Base-by-base conservation (phyloP, 2,329 filamentous ascomycete species). In the Pestalotiopsis sp. region DNA sequence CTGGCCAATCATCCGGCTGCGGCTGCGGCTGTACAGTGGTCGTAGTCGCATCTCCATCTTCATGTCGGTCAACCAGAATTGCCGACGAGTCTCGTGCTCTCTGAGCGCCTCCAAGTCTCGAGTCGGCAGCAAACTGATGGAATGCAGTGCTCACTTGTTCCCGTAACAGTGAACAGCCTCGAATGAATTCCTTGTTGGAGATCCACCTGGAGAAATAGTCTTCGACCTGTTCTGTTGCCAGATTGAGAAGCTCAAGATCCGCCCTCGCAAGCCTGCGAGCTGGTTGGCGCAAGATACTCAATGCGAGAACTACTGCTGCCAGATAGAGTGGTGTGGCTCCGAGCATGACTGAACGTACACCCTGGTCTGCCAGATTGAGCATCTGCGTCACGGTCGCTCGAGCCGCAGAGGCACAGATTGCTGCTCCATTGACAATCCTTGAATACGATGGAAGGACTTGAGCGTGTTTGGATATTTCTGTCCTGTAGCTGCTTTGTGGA, bases 231-330 rank as follows among this genome's bases (percentile, higher is more conserved):
- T 70, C 68, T 1, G 72, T 71, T 17, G 72, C 71, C 11, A 68
- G 62, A 14, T 64, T 61, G 20, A 74, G 39, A 0, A 74, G 68
- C 69, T 72, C 70, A 14, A 74, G 59, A 27, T 74, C 73, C 20
- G 73, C 67, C 23, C 73, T 67, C 4, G 72, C 73, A 49, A 75
- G 69, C 12, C 71, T 67, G 4, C 67, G 67, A 11, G 68, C 45
- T 1, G 72, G 73, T 23, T 72, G 67, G 5, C 69, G 69, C 3
- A 75, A 63, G 25, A 75, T 71, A 38, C 68, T 60, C 9, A 75
- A 67, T 0, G 72, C 72, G 14, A 75, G 68, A 2, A 73, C 73
- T 4, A 73, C 66, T 6, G 72, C 70, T 1, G 70, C 69, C 1
- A 74, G 67, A 57, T 72, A 72, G 1, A 70, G 64, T 13, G 69